Base-by-base conservation (phyloP, 73 alveolate species). In the Tetrahymena elliotti region DNA sequence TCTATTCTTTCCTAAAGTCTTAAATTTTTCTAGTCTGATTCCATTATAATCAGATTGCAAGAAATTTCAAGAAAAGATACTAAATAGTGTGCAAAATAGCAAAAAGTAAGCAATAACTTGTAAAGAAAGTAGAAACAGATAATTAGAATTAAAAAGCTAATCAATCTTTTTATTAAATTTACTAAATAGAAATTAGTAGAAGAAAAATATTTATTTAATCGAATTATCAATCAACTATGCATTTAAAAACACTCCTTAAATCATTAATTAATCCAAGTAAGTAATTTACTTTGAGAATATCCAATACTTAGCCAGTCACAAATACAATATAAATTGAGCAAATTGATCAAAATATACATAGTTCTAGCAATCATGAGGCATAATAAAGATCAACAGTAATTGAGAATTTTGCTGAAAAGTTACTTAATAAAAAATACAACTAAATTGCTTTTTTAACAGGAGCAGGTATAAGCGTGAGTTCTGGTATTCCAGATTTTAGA, bases 401-500 rank as follows among this genome's bases (percentile, higher is more conserved):
- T 13, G 94, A 37, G 68, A 24, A 39, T 22, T 83, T 94, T 18
- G 96, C 83, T 18, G 94, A 94, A 34, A 33, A 36, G 33, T 33
- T 94, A 36, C 8, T 31, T 18, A 27, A n/a, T 5, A 93, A 93
- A 37, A 36, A 13, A 24, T 94, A 84, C 93, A 97, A 97, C 93
- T 97, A 95, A 93, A 98, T 98, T 33, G 97, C 95, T 38, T 94
- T 98, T 39, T 53, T 98, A 54, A 98, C 99, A 22, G 99, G 99
- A 20, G 99, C 99, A 35, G 99, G 99, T 37, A 98, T 98, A 18
- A 96, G 98, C 92, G 99, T 98, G 41, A 97, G 97, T 94, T 98
- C 99, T 33, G 99, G 99, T 27, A 98, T 98, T 52, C 99, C 99
- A 33, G 99, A 98, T 95, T 98, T 98, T 96, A 94, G 99, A 34